Base-by-base conservation (phyloP, 768 basidiomycete genomes). In the Leucocoprinus sp. region DNA sequence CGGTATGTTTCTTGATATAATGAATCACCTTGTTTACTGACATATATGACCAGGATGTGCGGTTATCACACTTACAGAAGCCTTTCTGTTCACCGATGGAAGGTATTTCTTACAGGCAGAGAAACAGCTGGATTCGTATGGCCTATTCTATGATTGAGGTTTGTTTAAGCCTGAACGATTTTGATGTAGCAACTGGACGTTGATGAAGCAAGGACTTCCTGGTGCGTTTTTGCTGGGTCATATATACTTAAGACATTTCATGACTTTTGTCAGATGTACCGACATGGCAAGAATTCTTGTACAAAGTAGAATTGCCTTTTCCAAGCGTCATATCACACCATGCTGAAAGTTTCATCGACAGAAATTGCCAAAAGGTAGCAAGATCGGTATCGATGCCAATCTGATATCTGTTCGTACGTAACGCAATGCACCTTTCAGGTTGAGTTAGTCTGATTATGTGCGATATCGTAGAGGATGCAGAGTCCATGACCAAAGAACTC, bases 71-170 rank as follows among this genome's bases (percentile, higher is more conserved):
- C 57, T 65, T 37, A 68, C 81, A 22, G 67, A 78, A 3, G 93
- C 93, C 0, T 80, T 71, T 50, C 70, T 96, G 39, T 98, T 95
- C 66, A 98, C 95, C 2, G 95, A 99, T 67, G 96, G 95, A 2
- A 68, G 95, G 36, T 99, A 99, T 58, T 96, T 87, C 57, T 66
- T 97, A 24, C 95, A 99, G 64, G 96, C 96, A 0, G 78, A 75
- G 50, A 76, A 92, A 51, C 90, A 99, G 63, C 67, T 99, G 52
- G 91, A 93, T 61, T 50, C 73, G 90, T 88, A 53, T 60, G 79
- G 54, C 41, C 22, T 37, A 5, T 18, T 37, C 22, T 27, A 2
- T 14, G 9, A 12, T 31, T 17, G 24, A 41, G 7, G 6, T 7
- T n/a, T 12, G 9, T 24, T 7, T 3, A 12, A 23, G 27, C n/a